Conservation (phyloP, 257 asterid genomes). For the Lavandula angustifolia region DNA sequence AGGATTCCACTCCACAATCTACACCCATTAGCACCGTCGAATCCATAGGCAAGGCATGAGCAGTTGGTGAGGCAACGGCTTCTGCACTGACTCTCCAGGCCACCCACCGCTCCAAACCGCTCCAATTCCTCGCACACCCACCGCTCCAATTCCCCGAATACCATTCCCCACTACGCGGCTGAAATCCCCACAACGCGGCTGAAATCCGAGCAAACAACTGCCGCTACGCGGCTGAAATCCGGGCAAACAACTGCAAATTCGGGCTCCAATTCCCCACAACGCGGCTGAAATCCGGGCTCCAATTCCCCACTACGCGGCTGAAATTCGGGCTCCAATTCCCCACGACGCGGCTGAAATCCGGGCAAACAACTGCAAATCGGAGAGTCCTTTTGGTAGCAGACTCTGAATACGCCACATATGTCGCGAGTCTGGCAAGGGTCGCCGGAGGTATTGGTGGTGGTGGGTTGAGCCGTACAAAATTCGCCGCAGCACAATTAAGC, state of each 20-base stretch:
- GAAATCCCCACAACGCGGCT: too few species aligned
- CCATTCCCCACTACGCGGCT: constrained; percentile 47
- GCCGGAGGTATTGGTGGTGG: constrained; percentile 2
- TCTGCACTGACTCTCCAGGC: constrained; percentile 34
- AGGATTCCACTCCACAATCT: constrained; percentile 43
- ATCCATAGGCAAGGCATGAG: constrained; percentile 53
- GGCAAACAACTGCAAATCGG: constrained; percentile 48
- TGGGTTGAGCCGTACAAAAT: constrained; percentile 30
- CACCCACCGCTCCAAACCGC: constrained; percentile 26
- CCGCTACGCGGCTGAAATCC: too few species aligned
- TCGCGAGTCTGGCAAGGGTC: constrained; percentile 24
- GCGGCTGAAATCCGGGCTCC: too few species aligned
- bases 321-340: too few species aligned
- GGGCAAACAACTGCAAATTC: too few species aligned
- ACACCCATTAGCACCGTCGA: constrained; percentile 39
- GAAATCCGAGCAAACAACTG: too few species aligned
- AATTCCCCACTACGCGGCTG: too few species aligned
- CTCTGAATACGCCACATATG: constrained; percentile 39
- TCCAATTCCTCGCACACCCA: constrained; percentile 48
- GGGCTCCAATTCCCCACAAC: too few species aligned
- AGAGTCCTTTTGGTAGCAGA: constrained; percentile 36
- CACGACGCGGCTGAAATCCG: constrained; percentile 33
- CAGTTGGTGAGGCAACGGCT: constrained; percentile 41
- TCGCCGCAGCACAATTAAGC: constrained; percentile 9
- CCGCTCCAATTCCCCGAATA: constrained; percentile 44